Evolutionary conservation across 208 protist genomes (phyloP).

Genomic region (Leishmania arabica): DNA sequence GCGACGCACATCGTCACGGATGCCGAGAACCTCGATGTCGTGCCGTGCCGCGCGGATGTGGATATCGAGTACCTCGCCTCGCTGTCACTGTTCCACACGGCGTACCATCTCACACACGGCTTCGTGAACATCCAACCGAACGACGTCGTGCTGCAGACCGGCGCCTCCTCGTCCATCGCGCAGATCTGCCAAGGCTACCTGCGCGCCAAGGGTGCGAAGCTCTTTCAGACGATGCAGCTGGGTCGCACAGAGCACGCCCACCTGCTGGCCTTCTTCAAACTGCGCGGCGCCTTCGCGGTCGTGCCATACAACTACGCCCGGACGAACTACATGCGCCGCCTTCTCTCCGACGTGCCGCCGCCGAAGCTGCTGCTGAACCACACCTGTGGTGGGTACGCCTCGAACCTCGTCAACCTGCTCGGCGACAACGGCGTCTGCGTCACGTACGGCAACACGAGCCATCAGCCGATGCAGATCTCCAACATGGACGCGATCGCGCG

Average conservation of each 20-base stretch:
- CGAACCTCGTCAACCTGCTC: slow-evolving; percentile 89
- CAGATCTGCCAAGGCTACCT: slow-evolving; percentile 92
- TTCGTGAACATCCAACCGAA: slow-evolving; percentile 94
- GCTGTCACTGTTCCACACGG: slow-evolving; percentile 96
- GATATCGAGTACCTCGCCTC: slow-evolving; percentile 94
- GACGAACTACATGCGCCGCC: slow-evolving; percentile 90
- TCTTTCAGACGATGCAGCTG: slow-evolving; percentile 91
- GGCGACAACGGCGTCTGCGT: slow-evolving; percentile 92
- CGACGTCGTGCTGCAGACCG: slow-evolving; percentile 87
- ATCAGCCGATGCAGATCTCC: slow-evolving; percentile 92
- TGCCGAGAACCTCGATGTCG: slow-evolving; percentile 81
- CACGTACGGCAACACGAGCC: slow-evolving; percentile 97
- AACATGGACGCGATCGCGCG: slow-evolving; percentile 93
- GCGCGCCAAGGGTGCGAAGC: slow-evolving; percentile 84
- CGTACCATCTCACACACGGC: slow-evolving; percentile 94
- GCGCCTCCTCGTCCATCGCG: slow-evolving; percentile 81
- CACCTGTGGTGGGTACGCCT: slow-evolving; percentile 91
- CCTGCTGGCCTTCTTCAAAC: slow-evolving; percentile 82
- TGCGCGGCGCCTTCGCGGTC: slow-evolving; percentile 81
- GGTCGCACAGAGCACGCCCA: slow-evolving; percentile 88
- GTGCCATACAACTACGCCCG: slow-evolving; percentile 88
- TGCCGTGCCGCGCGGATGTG: slow-evolving; percentile 88
- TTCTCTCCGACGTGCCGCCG: slow-evolving; percentile 93
- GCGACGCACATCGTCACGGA: slow-evolving; percentile 89
- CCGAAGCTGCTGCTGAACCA: slow-evolving; percentile 95